Conservation (phyloP, 768 basidiomycete genomes). For the Paxillus rubicundulus region DNA sequence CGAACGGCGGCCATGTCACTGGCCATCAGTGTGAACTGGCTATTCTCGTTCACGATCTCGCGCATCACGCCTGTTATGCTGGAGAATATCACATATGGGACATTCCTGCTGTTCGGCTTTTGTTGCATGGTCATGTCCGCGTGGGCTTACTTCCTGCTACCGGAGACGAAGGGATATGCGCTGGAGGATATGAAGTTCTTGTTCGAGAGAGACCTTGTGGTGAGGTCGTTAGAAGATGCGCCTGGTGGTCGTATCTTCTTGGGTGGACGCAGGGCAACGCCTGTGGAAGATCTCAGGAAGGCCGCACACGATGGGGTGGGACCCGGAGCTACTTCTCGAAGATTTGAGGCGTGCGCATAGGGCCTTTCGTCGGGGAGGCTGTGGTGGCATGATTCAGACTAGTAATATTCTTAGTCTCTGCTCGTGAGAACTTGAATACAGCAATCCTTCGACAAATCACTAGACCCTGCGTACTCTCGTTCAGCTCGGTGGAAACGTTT, state of each 20-base stretch:
- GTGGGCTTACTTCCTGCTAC: constrained; percentile 39
- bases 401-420: too few relatives aligned
- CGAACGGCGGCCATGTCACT: constrained; percentile 35
- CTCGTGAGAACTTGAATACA: too few relatives aligned
- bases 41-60: constrained; percentile 36
- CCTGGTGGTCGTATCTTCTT: constrained; percentile 33
- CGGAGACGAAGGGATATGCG: constrained; percentile 40
- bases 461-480: too few relatives aligned
- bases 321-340: not conserved
- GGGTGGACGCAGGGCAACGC: constrained; percentile 20
- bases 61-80: constrained; percentile 40
- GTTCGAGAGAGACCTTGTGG: constrained; percentile 34
- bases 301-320: not conserved
- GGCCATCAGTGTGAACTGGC: constrained; percentile 34
- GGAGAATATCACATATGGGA: constrained; percentile 28
- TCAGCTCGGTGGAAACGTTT: not conserved
- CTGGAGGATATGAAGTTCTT: constrained; percentile 39
- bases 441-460: too few relatives aligned
- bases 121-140: constrained; percentile 32
- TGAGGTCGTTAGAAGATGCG: constrained; percentile 35
- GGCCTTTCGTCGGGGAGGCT: too few relatives aligned
- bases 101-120: constrained; percentile 33
- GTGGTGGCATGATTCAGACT: too few relatives aligned
- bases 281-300: constrained; percentile 28
- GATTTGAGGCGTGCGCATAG: not conserved